Conservation (phyloP, 306 rosid species). For the Gleditsia sinensis region DNA sequence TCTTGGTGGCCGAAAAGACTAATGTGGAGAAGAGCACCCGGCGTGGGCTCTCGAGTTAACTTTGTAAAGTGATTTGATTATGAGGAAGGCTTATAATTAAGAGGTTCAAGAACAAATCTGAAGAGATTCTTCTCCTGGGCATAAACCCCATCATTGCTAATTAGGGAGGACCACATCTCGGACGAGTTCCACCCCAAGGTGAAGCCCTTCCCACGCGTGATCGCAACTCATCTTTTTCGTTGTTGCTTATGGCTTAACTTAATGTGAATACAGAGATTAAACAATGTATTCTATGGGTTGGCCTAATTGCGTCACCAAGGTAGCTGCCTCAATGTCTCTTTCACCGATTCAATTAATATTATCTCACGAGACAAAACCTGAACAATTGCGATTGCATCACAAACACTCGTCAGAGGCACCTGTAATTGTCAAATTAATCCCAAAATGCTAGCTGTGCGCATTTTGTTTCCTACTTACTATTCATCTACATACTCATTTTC, state of each 20-base stretch:
- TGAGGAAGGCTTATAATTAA: not conserved
- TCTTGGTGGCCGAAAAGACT: conserved; percentile 24
- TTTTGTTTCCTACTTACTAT: not conserved
- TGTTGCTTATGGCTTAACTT: not conserved
- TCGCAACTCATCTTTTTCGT: not conserved
- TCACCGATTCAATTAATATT: not conserved
- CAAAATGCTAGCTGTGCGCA: not conserved
- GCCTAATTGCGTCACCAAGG: conserved; percentile 9
- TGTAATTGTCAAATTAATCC: not conserved
- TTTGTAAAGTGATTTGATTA: conserved; percentile 27
- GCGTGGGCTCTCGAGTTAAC: conserved; percentile 45
- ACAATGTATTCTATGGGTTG: not conserved
- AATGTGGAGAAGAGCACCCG: not conserved
- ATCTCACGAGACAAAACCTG: not conserved
- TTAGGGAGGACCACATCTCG: conserved; percentile 45
- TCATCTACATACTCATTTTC: not conserved
- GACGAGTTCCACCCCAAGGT: not conserved
- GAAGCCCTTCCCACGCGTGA: conserved; percentile 11
- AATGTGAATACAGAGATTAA: not conserved
- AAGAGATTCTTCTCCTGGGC: conserved; percentile 38
- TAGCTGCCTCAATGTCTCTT: no score
- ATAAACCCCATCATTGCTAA: conserved; percentile 53
- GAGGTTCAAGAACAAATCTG: conserved; percentile 24
- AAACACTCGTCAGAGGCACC: not conserved
- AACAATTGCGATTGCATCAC: not conserved